phyloP scores from a whole-genome alignment of 495 filamentous ascomycete genomes.

The Alectoria sarmentosa region DNA sequence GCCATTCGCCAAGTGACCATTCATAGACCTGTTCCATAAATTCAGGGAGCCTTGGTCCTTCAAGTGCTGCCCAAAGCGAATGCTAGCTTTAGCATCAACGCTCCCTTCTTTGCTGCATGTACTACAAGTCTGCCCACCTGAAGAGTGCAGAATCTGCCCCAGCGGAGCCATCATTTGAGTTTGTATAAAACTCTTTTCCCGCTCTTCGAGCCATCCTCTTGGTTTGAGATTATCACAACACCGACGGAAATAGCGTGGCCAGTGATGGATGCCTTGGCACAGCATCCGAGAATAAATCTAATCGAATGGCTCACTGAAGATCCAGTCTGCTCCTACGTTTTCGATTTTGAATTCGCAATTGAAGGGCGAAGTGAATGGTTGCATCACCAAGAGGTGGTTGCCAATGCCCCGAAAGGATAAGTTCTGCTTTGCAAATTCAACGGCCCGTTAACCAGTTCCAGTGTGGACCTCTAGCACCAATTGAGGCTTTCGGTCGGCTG shows the following conservation, averaged over 20 bases:
- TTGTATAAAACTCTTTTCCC: neutral
- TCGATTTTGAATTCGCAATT: neutral
- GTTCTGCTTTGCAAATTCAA: neutral
- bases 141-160: neutral
- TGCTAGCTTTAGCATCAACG: neutral
- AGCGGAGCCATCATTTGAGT: neutral
- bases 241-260: neutral
- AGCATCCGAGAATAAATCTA: neutral
- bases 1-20: neutral
- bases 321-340: neutral
- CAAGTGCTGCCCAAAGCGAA: neutral
- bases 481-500: neutral
- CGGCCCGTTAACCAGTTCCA: neutral
- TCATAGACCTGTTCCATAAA: neutral
- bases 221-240: neutral
- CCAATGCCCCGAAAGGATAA: neutral
- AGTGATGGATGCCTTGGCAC: neutral
- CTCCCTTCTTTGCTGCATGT: neutral
- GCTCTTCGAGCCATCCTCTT: neutral
- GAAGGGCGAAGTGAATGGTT: neutral
- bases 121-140: neutral
- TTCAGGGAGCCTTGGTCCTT: neutral
- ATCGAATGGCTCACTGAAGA: neutral
- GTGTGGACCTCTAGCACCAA: neutral
- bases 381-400: neutral